These are phyloP conservation scores for Ambrosia artemisiifolia DNA, from an alignment of 129 eudicot genomes.

Conservation along the genomic window DNA sequence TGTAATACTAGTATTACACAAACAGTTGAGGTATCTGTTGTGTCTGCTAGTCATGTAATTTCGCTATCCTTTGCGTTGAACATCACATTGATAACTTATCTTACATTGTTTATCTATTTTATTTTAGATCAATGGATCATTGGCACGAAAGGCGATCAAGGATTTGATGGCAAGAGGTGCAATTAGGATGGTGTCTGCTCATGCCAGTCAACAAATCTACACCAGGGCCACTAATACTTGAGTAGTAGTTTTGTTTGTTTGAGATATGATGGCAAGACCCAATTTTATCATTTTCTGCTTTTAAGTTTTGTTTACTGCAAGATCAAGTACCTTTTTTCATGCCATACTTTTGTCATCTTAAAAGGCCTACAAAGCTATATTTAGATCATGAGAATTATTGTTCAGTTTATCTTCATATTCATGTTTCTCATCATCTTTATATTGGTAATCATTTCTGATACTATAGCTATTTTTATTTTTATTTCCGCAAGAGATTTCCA, in stretches of 20 bases:
- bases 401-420: background rate
- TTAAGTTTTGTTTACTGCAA: conserved; percentile 24
- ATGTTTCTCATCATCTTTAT: background rate
- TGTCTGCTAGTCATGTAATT: background rate
- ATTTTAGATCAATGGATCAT: conserved; percentile 65
- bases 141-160: conserved; percentile 73
- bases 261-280: conserved; percentile 14
- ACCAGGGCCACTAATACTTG: conserved; percentile 67
- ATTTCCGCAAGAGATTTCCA: too few relatives aligned
- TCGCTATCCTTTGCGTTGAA: background rate
- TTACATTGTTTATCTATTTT: background rate
- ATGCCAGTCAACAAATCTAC: conserved; percentile 66
- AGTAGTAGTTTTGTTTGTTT: conserved; percentile 18
- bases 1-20: background rate
- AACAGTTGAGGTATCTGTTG: background rate
- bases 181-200: conserved; percentile 65
- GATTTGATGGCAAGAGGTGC: conserved; percentile 77
- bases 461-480: too few relatives aligned
- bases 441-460: background rate
- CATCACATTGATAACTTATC: background rate
- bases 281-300: conserved; percentile 18
- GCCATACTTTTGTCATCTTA: conserved; percentile 17
- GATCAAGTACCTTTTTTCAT: conserved; percentile 14
- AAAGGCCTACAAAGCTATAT: conserved; percentile 10
- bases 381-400: background rate